These are phyloP conservation scores for Monosporascus sp. DNA, from an alignment of 2,329 filamentous ascomycete species.

Conservation along the genomic window DNA sequence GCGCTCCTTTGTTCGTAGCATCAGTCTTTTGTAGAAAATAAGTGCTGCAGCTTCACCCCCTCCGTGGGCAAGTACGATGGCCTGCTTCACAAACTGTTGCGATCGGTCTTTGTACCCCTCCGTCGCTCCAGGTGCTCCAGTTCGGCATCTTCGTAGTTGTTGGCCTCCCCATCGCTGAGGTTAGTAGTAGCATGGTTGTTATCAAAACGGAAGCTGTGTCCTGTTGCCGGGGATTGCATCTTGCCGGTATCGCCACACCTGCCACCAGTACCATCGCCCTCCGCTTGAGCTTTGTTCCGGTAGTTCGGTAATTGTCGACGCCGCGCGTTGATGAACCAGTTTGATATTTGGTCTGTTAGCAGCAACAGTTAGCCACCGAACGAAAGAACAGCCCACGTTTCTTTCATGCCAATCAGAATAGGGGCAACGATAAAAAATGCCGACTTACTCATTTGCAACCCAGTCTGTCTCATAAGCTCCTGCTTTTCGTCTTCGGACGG, in stretches of 20 bases:
- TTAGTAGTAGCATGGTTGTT: slow-evolving; percentile 30
- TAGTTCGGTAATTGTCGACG: slow-evolving; percentile 58
- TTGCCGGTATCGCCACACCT: slow-evolving; percentile 29
- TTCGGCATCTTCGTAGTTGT: slow-evolving; percentile 38
- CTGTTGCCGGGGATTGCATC: slow-evolving; percentile 32
- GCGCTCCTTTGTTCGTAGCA: too few relatives aligned
- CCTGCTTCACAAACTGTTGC: slow-evolving; percentile 38
- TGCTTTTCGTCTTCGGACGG: slow-evolving; percentile 86
- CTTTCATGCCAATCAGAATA: not conserved
- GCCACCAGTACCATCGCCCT: slow-evolving; percentile 41
- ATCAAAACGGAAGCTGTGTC: slow-evolving; percentile 31
- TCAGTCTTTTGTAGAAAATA: too few relatives aligned
- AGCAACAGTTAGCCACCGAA: slow-evolving; percentile 10
- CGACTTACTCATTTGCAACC: slow-evolving; percentile 67
- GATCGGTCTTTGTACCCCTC: slow-evolving; percentile 32
- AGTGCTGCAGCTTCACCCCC: not conserved
- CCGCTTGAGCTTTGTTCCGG: slow-evolving; percentile 49
- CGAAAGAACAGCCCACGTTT: not conserved
- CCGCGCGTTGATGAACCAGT: slow-evolving; percentile 77
- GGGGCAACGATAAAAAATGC: not conserved
- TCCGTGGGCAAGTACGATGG: slow-evolving; percentile 1
- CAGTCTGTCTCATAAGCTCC: slow-evolving; percentile 69
- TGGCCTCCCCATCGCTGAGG: slow-evolving; percentile 43
- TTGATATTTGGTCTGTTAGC: slow-evolving; percentile 60
- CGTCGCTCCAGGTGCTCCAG: slow-evolving; percentile 29